phyloP scores from a whole-genome alignment of 2,329 filamentous ascomycete genomes.

The Epichloe gansuensis region DNA sequence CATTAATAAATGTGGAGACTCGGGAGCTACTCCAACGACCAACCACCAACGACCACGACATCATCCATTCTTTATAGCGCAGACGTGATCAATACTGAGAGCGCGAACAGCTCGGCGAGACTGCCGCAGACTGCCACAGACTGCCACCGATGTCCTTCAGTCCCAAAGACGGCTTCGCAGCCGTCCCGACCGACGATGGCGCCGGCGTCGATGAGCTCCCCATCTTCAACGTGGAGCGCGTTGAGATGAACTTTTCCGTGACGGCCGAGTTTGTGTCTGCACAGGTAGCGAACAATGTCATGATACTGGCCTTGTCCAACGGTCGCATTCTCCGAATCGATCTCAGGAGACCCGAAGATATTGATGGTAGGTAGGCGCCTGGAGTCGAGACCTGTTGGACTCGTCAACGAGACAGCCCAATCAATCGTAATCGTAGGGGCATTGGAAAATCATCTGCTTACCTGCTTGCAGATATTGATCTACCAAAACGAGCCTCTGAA shows the following conservation, averaged over 20 bases:
- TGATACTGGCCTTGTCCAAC: constrained; percentile 83
- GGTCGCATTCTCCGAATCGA: constrained; percentile 90
- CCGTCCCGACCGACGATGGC: constrained; percentile 46
- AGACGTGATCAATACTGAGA: not conserved
- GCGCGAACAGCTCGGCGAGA: not conserved
- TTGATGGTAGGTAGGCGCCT: constrained; percentile 63
- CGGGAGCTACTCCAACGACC: not conserved
- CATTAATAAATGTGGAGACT: too few species aligned
- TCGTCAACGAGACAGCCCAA: not conserved
- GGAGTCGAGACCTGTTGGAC: not conserved
- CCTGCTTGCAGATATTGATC: constrained; percentile 65
- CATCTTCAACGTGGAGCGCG: constrained; percentile 89
- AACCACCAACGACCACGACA: not conserved
- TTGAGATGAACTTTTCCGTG: constrained; percentile 88
- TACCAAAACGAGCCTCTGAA: constrained; percentile 86
- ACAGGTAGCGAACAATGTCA: constrained; percentile 93
- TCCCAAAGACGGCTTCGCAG: constrained; percentile 54
- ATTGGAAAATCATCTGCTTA: not conserved
- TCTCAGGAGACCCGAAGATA: constrained; percentile 84
- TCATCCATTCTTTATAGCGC: not conserved
- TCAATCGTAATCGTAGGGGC: not conserved
- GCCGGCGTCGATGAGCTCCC: constrained; percentile 55
- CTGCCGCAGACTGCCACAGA: constrained; percentile 4
- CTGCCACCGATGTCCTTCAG: constrained; percentile 25
- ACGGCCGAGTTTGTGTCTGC: constrained; percentile 93